phyloP scores from a whole-genome alignment of 805 yeast species.

The Sugiyamaella mastotermitis region DNA sequence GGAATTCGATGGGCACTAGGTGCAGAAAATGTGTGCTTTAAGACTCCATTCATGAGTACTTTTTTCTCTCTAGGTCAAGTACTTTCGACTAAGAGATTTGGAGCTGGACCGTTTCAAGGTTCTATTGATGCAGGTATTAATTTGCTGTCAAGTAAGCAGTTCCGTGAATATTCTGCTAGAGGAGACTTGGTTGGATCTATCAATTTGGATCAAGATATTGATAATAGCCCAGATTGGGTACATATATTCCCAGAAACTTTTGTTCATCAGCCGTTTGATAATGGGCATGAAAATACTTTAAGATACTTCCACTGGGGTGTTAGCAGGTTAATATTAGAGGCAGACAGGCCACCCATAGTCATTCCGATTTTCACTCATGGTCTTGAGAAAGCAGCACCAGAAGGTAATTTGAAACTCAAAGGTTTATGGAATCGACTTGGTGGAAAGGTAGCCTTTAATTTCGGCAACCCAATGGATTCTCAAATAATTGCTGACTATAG shows the following conservation, averaged over 20 bases:
- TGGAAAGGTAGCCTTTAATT: constrained; percentile 56
- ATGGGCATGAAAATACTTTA: constrained; percentile 82
- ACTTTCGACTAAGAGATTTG: constrained; percentile 81
- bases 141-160: constrained; percentile 42
- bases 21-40: constrained; percentile 84
- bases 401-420: constrained; percentile 41
- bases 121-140: constrained; percentile 82
- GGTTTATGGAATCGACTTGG: constrained; percentile 57
- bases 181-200: background rate
- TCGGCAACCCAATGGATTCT: constrained; percentile 70
- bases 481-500: constrained; percentile 54
- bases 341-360: constrained; percentile 76
- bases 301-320: constrained; percentile 96
- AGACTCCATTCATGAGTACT: constrained; percentile 21
- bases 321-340: constrained; percentile 73
- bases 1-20: constrained; percentile 91
- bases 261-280: constrained; percentile 70
- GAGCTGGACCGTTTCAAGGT: constrained; percentile 89
- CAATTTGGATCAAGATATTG: background rate
- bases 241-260: constrained; percentile 95
- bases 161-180: constrained; percentile 5
- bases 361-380: constrained; percentile 85
- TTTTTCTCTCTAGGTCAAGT: constrained; percentile 88
- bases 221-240: constrained; percentile 51
- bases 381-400: constrained; percentile 82